Conservation (phyloP, 768 basidiomycete genomes). For the Hirschioporus abietinus region DNA sequence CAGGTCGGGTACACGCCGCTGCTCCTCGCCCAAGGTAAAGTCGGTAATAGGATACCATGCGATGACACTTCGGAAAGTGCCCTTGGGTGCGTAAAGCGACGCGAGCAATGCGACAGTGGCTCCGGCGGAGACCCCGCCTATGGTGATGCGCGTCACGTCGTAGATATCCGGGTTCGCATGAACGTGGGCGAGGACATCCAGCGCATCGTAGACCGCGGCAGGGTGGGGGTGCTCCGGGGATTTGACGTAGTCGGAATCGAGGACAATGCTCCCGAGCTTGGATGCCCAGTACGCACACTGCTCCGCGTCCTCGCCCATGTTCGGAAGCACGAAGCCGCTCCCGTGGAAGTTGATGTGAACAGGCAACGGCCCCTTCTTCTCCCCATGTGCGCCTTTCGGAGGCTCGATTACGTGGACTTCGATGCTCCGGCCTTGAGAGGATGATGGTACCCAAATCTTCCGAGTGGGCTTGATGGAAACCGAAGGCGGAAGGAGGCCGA, state of each 20-base stretch:
- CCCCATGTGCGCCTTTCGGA: slow-evolving; percentile 1
- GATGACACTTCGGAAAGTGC: slow-evolving; percentile 3
- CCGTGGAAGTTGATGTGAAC: slow-evolving; percentile 12
- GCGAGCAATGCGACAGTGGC: slow-evolving; percentile 3
- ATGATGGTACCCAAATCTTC: slow-evolving; percentile 2
- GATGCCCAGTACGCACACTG: slow-evolving; percentile 7
- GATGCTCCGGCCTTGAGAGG: slow-evolving; percentile 8
- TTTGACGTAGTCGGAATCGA: slow-evolving; percentile 12
- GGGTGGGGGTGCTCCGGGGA: slow-evolving; percentile 9
- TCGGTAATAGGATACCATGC: slow-evolving; percentile 6
- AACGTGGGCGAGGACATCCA: neutral
- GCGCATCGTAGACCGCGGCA: slow-evolving; percentile 5
- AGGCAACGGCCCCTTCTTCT: slow-evolving; percentile 3
- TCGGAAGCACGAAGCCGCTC: slow-evolving; percentile 8
- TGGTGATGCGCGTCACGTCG: neutral
- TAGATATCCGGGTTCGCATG: neutral
- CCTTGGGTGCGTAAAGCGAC: slow-evolving; percentile 2
- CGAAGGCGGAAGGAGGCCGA: slow-evolving; percentile 4
- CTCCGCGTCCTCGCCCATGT: slow-evolving; percentile 3
- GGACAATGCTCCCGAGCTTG: slow-evolving; percentile 9
- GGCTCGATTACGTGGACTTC: slow-evolving; percentile 10
- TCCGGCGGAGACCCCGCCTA: slow-evolving; percentile 6
- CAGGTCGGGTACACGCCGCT: neutral
- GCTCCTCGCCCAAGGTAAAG: neutral
- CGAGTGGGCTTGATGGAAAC: slow-evolving; percentile 3